phyloP scores from a whole-genome alignment of 768 basidiomycete genomes.

The Lactarius trivialis region DNA sequence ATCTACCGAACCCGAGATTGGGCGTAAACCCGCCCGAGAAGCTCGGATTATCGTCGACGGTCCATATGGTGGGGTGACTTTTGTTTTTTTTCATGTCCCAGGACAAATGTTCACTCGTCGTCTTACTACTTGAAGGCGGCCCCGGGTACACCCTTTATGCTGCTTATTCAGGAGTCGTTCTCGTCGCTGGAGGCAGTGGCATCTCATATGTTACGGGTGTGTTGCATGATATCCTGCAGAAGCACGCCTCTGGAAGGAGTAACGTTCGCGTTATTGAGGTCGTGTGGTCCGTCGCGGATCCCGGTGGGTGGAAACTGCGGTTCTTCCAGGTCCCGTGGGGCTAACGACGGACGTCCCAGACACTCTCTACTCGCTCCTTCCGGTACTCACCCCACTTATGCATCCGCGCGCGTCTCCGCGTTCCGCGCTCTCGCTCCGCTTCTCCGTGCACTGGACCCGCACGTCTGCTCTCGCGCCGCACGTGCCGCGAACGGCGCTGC shows the following conservation, averaged over 20 bases:
- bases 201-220: constrained; percentile 48
- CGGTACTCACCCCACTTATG: constrained; percentile 34
- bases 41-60: constrained; percentile 46
- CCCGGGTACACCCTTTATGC: constrained; percentile 41
- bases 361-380: constrained; percentile 35
- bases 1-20: constrained; percentile 8
- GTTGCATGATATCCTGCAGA: constrained; percentile 46
- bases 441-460: constrained; percentile 43
- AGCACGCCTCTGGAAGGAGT: constrained; percentile 32
- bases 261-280: constrained; percentile 43
- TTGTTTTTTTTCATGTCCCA: neutral
- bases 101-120: constrained; percentile 14
- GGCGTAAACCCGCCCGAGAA: constrained; percentile 3
- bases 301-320: constrained; percentile 28
- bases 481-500: constrained; percentile 24
- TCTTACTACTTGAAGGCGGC: constrained; percentile 31
- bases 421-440: constrained; percentile 31
- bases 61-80: constrained; percentile 38
- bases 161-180: constrained; percentile 46
- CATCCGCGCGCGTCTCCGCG: constrained; percentile 27
- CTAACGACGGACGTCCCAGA: constrained; percentile 23
- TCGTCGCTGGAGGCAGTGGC: constrained; percentile 56
- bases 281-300: constrained; percentile 46
- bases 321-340: neutral
- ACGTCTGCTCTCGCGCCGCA: constrained; percentile 25